A percentile compares a stretch with the other conserved stretches of the same genome.
These are phyloP conservation scores for Lactarius trivialis DNA, from an alignment of 768 basidiomycete species.

Conservation along the genomic window DNA sequence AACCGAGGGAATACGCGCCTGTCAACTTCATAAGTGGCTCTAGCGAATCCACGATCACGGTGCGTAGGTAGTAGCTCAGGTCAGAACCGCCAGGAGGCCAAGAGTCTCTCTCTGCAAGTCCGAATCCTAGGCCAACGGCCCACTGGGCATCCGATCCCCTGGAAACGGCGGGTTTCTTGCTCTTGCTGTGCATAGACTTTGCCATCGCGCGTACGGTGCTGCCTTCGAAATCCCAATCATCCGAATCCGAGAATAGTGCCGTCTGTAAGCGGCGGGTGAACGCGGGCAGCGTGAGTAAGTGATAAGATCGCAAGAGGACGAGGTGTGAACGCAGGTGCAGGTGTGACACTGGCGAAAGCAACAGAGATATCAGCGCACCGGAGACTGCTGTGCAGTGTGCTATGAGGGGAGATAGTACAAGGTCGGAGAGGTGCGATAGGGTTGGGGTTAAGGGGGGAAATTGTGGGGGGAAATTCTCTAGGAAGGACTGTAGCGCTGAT, in stretches of 20 bases:
- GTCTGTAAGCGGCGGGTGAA: slow-evolving; percentile 64
- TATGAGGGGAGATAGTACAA: slow-evolving; percentile 56
- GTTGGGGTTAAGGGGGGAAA: slow-evolving; percentile 63
- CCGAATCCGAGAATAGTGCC: slow-evolving; percentile 74
- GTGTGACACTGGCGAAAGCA: slow-evolving; percentile 55
- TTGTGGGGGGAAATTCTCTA: slow-evolving; percentile 48
- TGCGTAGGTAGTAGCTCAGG: slow-evolving; percentile 73
- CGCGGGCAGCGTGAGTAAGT: slow-evolving; percentile 62
- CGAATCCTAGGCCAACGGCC: slow-evolving; percentile 68
- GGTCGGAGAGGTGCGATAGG: slow-evolving; percentile 51
- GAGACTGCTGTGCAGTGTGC: slow-evolving; percentile 60
- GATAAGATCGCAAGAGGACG: slow-evolving; percentile 62
- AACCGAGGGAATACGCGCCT: neutral
- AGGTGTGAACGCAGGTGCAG: slow-evolving; percentile 67
- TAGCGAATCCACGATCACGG: slow-evolving; percentile 79
- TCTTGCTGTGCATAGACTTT: slow-evolving; percentile 9
- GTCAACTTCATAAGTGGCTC: slow-evolving; percentile 29
- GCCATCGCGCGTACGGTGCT: slow-evolving; percentile 21
- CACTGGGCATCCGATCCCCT: slow-evolving; percentile 28
- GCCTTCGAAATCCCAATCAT: slow-evolving; percentile 32
- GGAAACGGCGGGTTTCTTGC: neutral
- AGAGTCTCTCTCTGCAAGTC: slow-evolving; percentile 61
- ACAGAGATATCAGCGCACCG: slow-evolving; percentile 54
- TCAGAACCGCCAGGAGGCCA: slow-evolving; percentile 90
- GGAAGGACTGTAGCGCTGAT: slow-evolving; percentile 40